Base-by-base conservation (phyloP, 2,329 filamentous ascomycete species). In the Fusarium hostae region DNA sequence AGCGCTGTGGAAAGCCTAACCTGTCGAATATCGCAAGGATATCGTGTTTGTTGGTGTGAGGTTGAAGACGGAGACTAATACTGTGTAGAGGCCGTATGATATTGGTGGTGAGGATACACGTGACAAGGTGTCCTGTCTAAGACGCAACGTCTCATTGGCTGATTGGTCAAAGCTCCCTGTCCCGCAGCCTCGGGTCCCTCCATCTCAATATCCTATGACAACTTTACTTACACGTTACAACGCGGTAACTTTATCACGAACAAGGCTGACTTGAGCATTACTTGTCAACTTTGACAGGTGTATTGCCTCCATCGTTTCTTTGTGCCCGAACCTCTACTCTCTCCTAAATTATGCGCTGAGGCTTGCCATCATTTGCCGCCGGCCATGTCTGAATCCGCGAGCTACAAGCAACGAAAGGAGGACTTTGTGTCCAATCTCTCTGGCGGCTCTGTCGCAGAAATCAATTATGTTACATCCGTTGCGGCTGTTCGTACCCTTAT, bases 341-440 rank as follows among this genome's bases (percentile, higher is more conserved):
- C 32, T 47, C 44, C 51, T 28, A 34, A 70, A 64, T 39, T 66
- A 73, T 75, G 66, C 61, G 37, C 61, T 60, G 57, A 68, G 55
- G 41, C 43, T 57, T 57, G 30, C 34, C 24, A 20, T 34, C 52
- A 62, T 59, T 43, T 47, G 37, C 56, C 52, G 37, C 62, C 66
- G 66, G 57, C 71, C 72, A 84, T 84, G 80, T 79, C 83, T 68
- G 76, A 78, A 72, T 52, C 79, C 37, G 81, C 82, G 64, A 91
- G 87, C 82, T 97, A 98, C 86, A 99, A 98, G 84, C 89, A 92
- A 77, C 87, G 92, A 75, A 99, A 99, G 84, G 95, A 97, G 85
- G 94, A 94, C 79, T 97, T 97, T 81, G 96, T 99, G 78, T 97
- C 95, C 59, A 93, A 94, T 80, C 89, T 97, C 34, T 91, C 92